A percentile compares a stretch with the other conserved stretches of the same genome.
These are phyloP conservation scores for Hypocrella siamensis DNA, from an alignment of 2,329 filamentous ascomycete genomes.

Conservation along the genomic window DNA sequence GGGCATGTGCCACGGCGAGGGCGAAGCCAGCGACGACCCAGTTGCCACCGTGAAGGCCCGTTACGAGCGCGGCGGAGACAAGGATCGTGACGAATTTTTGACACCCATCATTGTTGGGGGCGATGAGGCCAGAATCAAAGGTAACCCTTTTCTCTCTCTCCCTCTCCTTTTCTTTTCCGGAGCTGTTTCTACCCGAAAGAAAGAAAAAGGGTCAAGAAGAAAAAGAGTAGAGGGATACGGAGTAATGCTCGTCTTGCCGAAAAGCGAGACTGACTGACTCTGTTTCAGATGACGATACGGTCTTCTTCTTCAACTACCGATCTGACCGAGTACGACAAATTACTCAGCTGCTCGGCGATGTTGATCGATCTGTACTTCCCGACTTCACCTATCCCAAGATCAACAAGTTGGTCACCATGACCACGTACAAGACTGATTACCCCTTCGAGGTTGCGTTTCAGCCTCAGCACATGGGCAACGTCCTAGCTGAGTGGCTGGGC, in stretches of 20 bases:
- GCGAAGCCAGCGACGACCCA: conserved; percentile 71
- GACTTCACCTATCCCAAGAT: conserved; percentile 92
- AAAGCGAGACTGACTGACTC: no score
- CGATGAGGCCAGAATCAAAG: conserved; percentile 70
- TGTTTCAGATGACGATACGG: conserved; percentile 61
- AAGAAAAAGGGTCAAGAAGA: no score
- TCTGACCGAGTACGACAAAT: conserved; percentile 95
- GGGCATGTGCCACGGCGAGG: conserved; percentile 72
- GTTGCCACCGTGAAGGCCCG: conserved; percentile 75
- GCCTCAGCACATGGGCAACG: conserved; percentile 91
- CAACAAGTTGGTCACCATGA: conserved; percentile 82
- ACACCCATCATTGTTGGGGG: conserved; percentile 94
- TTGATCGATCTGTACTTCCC: conserved; percentile 78
- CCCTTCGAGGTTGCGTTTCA: conserved; percentile 85
- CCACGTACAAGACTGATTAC: conserved; percentile 91
- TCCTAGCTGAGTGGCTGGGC: conserved; percentile 91
- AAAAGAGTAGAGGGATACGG: no score
- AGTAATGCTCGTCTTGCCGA: no score
- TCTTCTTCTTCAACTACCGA: conserved; percentile 99
- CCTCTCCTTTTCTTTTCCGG: no score
- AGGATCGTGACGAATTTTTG: conserved; percentile 91
- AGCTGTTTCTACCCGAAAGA: no score
- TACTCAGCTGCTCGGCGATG: conserved; percentile 80
- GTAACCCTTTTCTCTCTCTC: conserved; percentile 28
- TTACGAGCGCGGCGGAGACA: conserved; percentile 53